Evolutionary conservation across 495 filamentous ascomycete genomes (phyloP).

Genomic region (Annulohypoxylon nitens): DNA sequence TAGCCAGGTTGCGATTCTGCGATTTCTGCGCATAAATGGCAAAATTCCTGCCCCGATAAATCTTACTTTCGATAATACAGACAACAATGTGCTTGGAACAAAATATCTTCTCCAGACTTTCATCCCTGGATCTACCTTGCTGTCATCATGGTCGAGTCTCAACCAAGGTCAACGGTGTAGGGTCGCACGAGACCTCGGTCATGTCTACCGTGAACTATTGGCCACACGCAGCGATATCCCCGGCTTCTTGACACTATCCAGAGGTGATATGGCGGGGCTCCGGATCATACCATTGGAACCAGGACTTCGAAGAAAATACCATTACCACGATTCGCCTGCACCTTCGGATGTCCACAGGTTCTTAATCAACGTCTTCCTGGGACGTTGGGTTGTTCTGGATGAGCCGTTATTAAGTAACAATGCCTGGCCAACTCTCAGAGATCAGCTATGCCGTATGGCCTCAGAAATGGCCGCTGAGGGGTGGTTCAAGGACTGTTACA

Average conservation of each 20-base stretch:
- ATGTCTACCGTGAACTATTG: constrained; percentile 9
- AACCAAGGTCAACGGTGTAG: constrained; percentile 12
- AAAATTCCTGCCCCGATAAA: constrained; percentile 2
- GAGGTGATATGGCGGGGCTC: background rate
- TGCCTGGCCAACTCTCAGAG: background rate
- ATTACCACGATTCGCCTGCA: background rate
- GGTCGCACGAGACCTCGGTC: constrained; percentile 23
- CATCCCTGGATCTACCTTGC: constrained; percentile 7
- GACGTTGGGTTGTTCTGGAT: background rate
- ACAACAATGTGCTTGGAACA: constrained; percentile 8
- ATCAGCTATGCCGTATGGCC: background rate
- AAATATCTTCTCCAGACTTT: constrained; percentile 21
- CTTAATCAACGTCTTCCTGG: background rate
- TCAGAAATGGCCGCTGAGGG: background rate
- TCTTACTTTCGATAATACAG: constrained; percentile 4
- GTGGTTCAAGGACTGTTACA: constrained; percentile 1
- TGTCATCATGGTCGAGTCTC: constrained; percentile 4
- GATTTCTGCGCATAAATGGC: background rate
- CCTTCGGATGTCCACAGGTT: background rate
- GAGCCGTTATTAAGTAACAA: background rate
- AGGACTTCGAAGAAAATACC: background rate
- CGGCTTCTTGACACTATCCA: background rate
- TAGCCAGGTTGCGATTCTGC: background rate
- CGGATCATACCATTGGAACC: background rate
- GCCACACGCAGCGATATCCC: background rate